Evolutionary conservation across 2,329 filamentous ascomycete genomes (phyloP).

Genomic region (Pestalotiopsis sp.): DNA sequence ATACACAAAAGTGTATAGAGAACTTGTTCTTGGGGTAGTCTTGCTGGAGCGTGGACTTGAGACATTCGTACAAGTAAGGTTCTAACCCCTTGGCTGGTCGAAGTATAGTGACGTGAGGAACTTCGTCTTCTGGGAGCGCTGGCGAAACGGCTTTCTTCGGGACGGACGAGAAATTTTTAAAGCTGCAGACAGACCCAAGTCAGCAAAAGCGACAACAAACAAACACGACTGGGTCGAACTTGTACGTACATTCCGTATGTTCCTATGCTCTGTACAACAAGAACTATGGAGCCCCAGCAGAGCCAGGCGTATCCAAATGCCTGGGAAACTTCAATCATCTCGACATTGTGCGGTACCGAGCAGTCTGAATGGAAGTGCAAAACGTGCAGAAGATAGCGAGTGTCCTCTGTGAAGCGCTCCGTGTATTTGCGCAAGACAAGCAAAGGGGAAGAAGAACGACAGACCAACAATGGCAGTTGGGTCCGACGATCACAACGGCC

Average conservation of each 20-base stretch:
- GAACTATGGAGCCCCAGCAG: slow-evolving; percentile 55
- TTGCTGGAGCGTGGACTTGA: slow-evolving; percentile 83
- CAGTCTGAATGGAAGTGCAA: neutral
- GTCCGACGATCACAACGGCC: neutral
- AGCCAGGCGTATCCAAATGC: slow-evolving; percentile 49
- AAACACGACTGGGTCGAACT: neutral
- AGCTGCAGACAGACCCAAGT: slow-evolving; percentile 38
- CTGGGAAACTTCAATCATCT: slow-evolving; percentile 29
- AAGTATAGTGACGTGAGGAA: slow-evolving; percentile 87
- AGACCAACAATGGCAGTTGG: neutral
- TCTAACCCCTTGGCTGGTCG: slow-evolving; percentile 93
- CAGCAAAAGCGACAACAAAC: neutral
- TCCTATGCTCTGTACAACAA: slow-evolving; percentile 59
- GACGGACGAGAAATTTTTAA: slow-evolving; percentile 54
- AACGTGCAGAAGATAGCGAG: neutral
- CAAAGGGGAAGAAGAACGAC: neutral
- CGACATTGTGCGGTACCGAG: slow-evolving; percentile 16
- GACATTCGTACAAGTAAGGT: slow-evolving; percentile 87
- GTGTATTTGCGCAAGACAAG: neutral
- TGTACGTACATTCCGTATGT: slow-evolving; percentile 54
- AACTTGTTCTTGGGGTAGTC: slow-evolving; percentile 77
- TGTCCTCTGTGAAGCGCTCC: neutral
- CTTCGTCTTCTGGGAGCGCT: slow-evolving; percentile 50
- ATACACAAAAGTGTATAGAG: slow-evolving; percentile 81
- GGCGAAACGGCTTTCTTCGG: slow-evolving; percentile 55